Evolutionary conservation across 768 basidiomycete genomes (phyloP), one percentile per base, ranked within the genome.

Genomic region (Tephrocybe sp.): DNA sequence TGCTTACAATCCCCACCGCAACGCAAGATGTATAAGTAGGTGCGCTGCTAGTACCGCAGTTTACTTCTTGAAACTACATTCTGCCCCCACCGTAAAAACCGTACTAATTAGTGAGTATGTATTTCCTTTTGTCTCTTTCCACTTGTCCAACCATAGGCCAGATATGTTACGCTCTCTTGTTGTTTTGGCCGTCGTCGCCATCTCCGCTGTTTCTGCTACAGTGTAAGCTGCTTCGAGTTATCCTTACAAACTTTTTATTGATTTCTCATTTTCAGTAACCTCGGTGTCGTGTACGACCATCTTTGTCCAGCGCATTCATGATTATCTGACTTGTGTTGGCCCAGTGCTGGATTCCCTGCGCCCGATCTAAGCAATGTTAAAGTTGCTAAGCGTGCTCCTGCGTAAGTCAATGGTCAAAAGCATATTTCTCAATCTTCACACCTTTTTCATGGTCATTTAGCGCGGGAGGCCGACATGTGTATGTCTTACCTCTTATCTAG

Each of bases 101-200:
- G 12, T 38, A 5, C 5, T 23, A 26, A 38, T 12, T 17, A 31
- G 35, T 44, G 7, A 38, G 17, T 13, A 33, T 20, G 30, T 10
- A n/a, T 32, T 20, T 16, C 7, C 39, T 17, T 45, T 17, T 46
- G 19, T 23, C 10, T 13, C 31, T 30, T 33, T 36, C 4, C 9
- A n/a, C 30, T 5, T 14, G 4, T 22, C 16, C 17, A 6, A 8
- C 32, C 8, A 23, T 14, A 19, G 11, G 33, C n/a, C 20, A 50
- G 39, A 23, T 23, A 55, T 55, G 54, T 45, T 52, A 41, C 41
- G 54, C 22, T 48, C 54, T 52, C 34, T 52, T 19, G 26, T 55
- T 19, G 16, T 51, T 23, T 13, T 52, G 6, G 53, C 39, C 9
- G 34, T 31, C 12, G 20, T 58, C n/a, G 53, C 43, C 8, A 32